Conservation (phyloP, 371 early-diverging fungal species). For the Blastocladiella emersonii region DNA sequence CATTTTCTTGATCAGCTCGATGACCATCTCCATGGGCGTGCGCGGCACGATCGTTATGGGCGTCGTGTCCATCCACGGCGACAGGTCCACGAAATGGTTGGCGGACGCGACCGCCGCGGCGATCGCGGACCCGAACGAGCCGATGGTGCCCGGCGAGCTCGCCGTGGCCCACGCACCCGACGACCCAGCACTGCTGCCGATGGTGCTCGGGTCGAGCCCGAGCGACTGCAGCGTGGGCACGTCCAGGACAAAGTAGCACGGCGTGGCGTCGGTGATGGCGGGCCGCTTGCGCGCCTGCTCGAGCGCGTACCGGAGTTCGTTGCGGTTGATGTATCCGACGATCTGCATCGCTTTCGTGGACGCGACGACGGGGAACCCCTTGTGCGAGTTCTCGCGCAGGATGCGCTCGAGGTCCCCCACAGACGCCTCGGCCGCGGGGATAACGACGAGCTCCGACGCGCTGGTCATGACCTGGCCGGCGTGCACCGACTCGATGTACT, state of each 20-base stretch:
- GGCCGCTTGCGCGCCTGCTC: not conserved
- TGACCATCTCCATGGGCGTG: conserved; percentile 70
- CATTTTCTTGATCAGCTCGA: conserved; percentile 73
- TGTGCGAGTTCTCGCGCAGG: conserved; percentile 31
- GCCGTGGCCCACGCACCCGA: not conserved
- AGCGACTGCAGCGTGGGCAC: conserved; percentile 9
- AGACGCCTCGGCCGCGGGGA: not conserved
- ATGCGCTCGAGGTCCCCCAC: not conserved
- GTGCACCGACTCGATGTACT: not conserved
- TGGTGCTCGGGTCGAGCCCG: conserved; percentile 18
- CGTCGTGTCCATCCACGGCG: conserved; percentile 42
- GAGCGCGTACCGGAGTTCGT: conserved; percentile 66
- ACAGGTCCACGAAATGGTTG: conserved; percentile 8
- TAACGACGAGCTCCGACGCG: not conserved
- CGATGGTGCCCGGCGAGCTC: not conserved
- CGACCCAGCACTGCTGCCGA: not conserved
- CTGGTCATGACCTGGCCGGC: not conserved
- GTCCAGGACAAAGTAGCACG: not conserved
- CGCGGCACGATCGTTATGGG: conserved; percentile 58
- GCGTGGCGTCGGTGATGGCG: not conserved
- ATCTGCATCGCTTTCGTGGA: conserved; percentile 40
- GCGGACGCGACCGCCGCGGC: conserved; percentile 3
- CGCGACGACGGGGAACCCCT: conserved; percentile 76
- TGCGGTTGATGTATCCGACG: conserved; percentile 70
- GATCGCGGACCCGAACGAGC: not conserved